These are phyloP conservation scores for Trichoderma polysporum DNA, from an alignment of 2,329 filamentous ascomycete species.

Conservation along the genomic window DNA sequence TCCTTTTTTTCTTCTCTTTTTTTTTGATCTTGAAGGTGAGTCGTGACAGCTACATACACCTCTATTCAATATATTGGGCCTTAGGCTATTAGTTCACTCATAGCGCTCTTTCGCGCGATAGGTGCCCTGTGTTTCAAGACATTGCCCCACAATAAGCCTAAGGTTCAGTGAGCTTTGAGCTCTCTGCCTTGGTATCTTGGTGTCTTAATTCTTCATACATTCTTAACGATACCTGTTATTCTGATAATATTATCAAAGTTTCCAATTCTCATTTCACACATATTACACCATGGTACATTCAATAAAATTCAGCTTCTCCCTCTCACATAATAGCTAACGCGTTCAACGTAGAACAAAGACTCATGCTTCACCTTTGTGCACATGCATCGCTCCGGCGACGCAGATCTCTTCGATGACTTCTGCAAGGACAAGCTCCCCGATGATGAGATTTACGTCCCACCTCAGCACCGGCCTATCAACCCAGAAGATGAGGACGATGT, in stretches of 20 bases:
- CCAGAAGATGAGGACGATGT: constrained; percentile 88
- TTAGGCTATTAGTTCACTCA: too few relatives aligned
- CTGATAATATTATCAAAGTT: background rate
- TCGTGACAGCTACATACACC: background rate
- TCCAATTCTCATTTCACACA: background rate
- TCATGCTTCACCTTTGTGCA: constrained; percentile 73
- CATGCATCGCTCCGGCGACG: constrained; percentile 68
- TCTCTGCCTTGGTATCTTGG: too few relatives aligned
- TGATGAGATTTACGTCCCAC: constrained; percentile 81
- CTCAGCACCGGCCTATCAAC: constrained; percentile 77
- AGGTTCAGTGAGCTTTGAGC: background rate
- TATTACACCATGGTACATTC: constrained; percentile 1
- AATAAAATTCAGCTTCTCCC: background rate
- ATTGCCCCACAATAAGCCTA: background rate
- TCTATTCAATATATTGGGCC: too few relatives aligned
- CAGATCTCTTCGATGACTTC: constrained; percentile 77
- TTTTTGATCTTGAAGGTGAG: too few relatives aligned
- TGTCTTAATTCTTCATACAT: too few relatives aligned
- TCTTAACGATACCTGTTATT: background rate
- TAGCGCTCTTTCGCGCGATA: background rate
- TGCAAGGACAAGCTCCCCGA: constrained; percentile 68
- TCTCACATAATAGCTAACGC: background rate
- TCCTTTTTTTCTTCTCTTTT: too few relatives aligned
- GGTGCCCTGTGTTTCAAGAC: background rate
- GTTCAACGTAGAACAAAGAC: constrained; percentile 62